Evolutionary conservation across 371 early-diverging fungal genomes (phyloP).

Genomic region (Mucor ambiguus): DNA sequence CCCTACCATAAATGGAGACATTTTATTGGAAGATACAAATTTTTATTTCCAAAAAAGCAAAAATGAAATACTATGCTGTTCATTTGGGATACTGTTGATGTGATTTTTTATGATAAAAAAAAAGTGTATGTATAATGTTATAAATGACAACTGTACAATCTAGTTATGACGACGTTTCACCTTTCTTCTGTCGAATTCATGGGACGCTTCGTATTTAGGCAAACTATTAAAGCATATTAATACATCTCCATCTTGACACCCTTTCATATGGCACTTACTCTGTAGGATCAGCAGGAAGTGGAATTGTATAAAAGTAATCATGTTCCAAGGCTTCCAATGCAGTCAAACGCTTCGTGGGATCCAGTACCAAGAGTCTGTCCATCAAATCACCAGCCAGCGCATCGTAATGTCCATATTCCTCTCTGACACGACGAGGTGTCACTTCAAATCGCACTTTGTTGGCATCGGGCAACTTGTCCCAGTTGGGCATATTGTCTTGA

Average conservation of each 20-base stretch:
- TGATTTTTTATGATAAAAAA: background rate
- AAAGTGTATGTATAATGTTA: background rate
- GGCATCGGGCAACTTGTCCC: constrained; percentile 66
- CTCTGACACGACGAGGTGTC: constrained; percentile 54
- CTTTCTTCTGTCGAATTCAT: constrained; percentile 50
- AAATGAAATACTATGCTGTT: too few relatives aligned
- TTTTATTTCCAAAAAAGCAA: too few relatives aligned
- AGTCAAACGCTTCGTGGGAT: constrained; percentile 75
- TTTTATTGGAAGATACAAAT: too few relatives aligned
- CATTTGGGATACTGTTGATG: background rate
- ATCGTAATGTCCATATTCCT: constrained; percentile 58
- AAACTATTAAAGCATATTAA: constrained; percentile 35
- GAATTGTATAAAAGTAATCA: constrained; percentile 64
- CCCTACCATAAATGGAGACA: too few relatives aligned
- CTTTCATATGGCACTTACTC: constrained; percentile 41
- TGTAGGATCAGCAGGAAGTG: constrained; percentile 61
- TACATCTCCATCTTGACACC: background rate
- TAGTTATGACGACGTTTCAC: constrained; percentile 18
- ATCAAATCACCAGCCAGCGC: constrained; percentile 71
- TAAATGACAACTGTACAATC: constrained; percentile 3
- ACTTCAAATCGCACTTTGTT: constrained; percentile 48
- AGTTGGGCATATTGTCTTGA: constrained; percentile 71
- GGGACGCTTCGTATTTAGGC: constrained; percentile 64
- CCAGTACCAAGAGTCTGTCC: constrained; percentile 72
- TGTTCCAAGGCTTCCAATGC: constrained; percentile 81